These are phyloP conservation scores for Kuraishia piskuri DNA, from an alignment of 805 yeast genomes.

Conservation along the genomic window DNA sequence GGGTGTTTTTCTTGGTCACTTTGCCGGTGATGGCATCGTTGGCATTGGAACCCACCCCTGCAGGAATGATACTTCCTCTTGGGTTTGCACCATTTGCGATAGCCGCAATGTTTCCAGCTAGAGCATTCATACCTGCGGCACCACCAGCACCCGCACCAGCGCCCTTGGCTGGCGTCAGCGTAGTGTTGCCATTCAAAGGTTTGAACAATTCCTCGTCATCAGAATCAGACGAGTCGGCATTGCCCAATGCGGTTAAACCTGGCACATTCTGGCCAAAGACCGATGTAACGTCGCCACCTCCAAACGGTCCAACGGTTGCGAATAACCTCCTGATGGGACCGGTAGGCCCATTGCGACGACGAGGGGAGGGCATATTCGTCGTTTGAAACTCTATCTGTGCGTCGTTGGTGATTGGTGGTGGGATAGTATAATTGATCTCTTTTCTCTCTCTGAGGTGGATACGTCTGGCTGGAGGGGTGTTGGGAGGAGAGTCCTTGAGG, in stretches of 20 bases:
- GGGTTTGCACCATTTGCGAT: background rate
- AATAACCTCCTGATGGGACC: constrained; percentile 59
- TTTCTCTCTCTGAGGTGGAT: constrained; percentile 51
- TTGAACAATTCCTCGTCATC: constrained; percentile 34
- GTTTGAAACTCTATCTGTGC: constrained; percentile 18
- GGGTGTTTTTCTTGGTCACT: constrained; percentile 40
- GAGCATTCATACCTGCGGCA: background rate
- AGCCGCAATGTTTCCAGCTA: background rate
- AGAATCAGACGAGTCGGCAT: constrained; percentile 33
- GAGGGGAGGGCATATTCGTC: constrained; percentile 8
- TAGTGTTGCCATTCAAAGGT: constrained; percentile 9
- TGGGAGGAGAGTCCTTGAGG: constrained; percentile 51
- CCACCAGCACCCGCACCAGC: constrained; percentile 2
- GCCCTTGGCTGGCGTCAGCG: constrained; percentile 21
- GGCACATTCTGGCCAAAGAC: constrained; percentile 66
- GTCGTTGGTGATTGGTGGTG: constrained; percentile 64
- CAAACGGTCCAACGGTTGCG: constrained; percentile 96
- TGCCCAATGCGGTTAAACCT: constrained; percentile 28
- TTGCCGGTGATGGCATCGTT: constrained; percentile 1
- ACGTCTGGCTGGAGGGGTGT: constrained; percentile 38
- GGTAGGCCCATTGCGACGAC: constrained; percentile 21
- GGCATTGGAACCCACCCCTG: constrained; percentile 17
- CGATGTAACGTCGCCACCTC: constrained; percentile 88
- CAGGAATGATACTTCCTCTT: constrained; percentile 24
- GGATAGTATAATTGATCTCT: constrained; percentile 70